These are phyloP conservation scores for Dryas alaskensis DNA, from an alignment of 306 rosid species.

Conservation along the genomic window DNA sequence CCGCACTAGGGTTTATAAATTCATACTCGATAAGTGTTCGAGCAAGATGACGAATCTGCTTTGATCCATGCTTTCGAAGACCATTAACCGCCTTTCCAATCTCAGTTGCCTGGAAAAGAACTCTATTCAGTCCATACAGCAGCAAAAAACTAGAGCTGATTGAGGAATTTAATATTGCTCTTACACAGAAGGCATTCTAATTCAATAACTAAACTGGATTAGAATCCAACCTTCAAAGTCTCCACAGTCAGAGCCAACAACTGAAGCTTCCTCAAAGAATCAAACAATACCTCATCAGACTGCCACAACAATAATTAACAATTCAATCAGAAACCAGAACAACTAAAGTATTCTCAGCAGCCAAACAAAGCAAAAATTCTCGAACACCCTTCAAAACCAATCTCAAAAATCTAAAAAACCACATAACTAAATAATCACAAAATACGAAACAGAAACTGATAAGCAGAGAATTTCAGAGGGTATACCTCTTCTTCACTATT, in stretches of 20 bases:
- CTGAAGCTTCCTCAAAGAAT: constrained; percentile 83
- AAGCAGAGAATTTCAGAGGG: too few species aligned
- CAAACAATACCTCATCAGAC: constrained; percentile 72
- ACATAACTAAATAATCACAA: constrained; percentile 1
- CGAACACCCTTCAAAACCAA: not conserved
- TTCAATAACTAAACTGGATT: constrained; percentile 21
- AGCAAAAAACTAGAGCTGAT: constrained; percentile 1
- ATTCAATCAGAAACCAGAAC: constrained; percentile 25
- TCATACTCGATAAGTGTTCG: constrained; percentile 65
- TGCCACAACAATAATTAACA: constrained; percentile 40
- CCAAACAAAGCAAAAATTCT: constrained; percentile 1
- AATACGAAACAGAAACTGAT: constrained; percentile 1
- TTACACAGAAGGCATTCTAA: not conserved
- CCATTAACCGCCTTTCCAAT: constrained; percentile 84
- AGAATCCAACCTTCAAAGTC: constrained; percentile 60
- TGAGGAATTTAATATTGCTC: not conserved
- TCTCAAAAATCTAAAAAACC: not conserved
- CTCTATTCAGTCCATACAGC: constrained; percentile 11
- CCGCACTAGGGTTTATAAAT: constrained; percentile 1
- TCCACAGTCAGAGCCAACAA: constrained; percentile 69
- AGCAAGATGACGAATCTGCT: constrained; percentile 54
- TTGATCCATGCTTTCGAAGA: constrained; percentile 64
- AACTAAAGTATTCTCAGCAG: constrained; percentile 18
- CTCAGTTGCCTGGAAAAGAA: constrained; percentile 73
- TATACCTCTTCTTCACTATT: constrained; percentile 52